Percentiles rank a stretch among this genome's conserved stretches.
phyloP scores from a whole-genome alignment of 1,139 yeast species.

The Wickerhamiella infanticola region DNA sequence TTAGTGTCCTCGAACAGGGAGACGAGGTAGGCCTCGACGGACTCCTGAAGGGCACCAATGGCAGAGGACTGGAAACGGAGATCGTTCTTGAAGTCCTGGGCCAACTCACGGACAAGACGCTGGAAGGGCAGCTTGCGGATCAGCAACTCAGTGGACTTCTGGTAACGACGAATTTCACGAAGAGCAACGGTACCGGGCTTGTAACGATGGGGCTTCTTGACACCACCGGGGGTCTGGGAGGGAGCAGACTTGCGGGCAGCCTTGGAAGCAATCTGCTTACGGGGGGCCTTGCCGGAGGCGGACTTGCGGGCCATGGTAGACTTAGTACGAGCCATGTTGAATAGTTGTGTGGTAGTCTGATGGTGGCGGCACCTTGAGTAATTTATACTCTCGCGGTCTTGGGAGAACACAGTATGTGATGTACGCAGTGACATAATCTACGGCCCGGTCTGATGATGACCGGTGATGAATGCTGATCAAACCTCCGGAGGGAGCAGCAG shows the following conservation, averaged over 20 bases:
- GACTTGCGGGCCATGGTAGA: slow-evolving; percentile 47
- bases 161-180: slow-evolving; percentile 99
- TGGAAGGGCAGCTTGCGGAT: slow-evolving; percentile 98
- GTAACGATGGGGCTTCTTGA: slow-evolving; percentile 99
- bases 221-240: slow-evolving; percentile 88
- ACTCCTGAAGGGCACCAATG: slow-evolving; percentile 97
- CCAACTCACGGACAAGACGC: slow-evolving; percentile 95
- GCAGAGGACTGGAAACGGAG: slow-evolving; percentile 98
- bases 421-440: neutral
- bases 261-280: slow-evolving; percentile 97
- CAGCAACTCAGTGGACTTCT: slow-evolving; percentile 90
- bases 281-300: slow-evolving; percentile 99
- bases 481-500: no score
- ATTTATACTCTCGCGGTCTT: neutral
- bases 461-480: no score
- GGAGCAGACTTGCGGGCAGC: slow-evolving; percentile 95
- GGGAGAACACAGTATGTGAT: neutral
- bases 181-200: slow-evolving; percentile 99
- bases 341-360: neutral
- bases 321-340: slow-evolving; percentile 86
- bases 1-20: slow-evolving; percentile 91
- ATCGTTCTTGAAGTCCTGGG: slow-evolving; percentile 96
- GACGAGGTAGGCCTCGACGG: slow-evolving; percentile 92
- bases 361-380: neutral
- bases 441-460: neutral